phyloP scores from a whole-genome alignment of 345 rosid species.

The Citrus maxima region DNA sequence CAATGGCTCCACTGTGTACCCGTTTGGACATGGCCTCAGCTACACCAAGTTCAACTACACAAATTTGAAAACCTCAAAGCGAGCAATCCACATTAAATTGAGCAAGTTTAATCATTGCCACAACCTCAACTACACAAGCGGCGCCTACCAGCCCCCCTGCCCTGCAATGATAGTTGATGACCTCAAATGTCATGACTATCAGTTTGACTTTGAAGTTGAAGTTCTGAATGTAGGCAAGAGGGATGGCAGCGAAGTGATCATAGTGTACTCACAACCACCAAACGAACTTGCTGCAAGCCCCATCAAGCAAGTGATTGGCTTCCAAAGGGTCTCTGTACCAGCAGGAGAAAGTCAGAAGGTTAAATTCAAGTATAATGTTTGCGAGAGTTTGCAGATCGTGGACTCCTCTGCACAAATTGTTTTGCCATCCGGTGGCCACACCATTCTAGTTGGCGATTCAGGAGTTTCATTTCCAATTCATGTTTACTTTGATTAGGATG shows the following conservation, averaged over 20 bases:
- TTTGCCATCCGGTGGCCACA: constrained; percentile 32
- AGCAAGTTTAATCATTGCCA: constrained; percentile 25
- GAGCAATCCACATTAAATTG: neutral
- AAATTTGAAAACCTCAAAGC: neutral
- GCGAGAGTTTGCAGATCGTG: constrained; percentile 28
- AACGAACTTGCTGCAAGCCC: constrained; percentile 13
- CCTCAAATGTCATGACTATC: neutral
- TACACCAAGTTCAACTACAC: constrained; percentile 33
- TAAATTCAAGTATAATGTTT: constrained; percentile 23
- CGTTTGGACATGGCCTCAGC: constrained; percentile 58
- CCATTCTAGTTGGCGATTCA: constrained; percentile 23
- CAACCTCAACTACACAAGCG: neutral
- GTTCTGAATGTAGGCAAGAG: constrained; percentile 19
- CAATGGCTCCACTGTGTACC: constrained; percentile 44
- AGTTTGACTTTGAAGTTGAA: constrained; percentile 9
- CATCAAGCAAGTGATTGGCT: constrained; percentile 35
- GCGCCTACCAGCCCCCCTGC: constrained; percentile 5
- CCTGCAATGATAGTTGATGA: constrained; percentile 8
- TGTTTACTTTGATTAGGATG: neutral
- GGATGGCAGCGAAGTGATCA: constrained; percentile 33
- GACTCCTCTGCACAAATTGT: constrained; percentile 12
- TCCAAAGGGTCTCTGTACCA: constrained; percentile 27
- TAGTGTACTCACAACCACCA: constrained; percentile 36
- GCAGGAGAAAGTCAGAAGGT: constrained; percentile 18
- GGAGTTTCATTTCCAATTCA: constrained; percentile 13